Evolutionary conservation across 164 flowering plant species (phyloP), one percentile per base, ranked within the genome.

Genomic region (Annona cherimola): DNA sequence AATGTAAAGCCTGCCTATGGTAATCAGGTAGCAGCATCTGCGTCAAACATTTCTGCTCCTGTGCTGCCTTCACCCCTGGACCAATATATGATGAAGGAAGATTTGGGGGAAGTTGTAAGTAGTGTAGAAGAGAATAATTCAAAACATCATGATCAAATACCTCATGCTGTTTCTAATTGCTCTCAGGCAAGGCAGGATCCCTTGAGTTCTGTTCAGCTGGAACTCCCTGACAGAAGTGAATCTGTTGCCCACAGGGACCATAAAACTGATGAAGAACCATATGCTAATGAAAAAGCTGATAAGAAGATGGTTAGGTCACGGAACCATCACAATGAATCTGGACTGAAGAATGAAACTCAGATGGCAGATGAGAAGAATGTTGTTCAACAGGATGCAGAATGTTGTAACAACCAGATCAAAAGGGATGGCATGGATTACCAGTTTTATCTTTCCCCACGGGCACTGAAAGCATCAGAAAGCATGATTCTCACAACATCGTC

Each of bases 51-150:
- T 72, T 76, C 66, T 69, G 73, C 76, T 7, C 72, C 73, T 61
- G 77, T 75, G 70, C 80, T 79, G 63, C 80, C 83, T 67, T 69
- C 79, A 40, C 41, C 66, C 20, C 66, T 60, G 16, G 68, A 70
- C 67, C 72, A 84, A 67, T 76, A 61, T 71, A 75, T 71, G 43
- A 68, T 79, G 11, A 79, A 63, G 19, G 80, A 77, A 45, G 69
- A 71, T 40, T 45, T 66, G 3, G 8, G 54, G 45, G 73, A 74
- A 68, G 66, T 42, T 55, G 73, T 70, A 65, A 78, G 77, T 63
- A 63, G n/a, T 35, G 42, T 19, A 67, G 73, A 68, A 42, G 11
- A 61, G 14, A 42, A 66, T 19, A 72, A 78, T 69, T 72, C 74
- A 41, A 67, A 71, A 20, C 59, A 55, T 44, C 83, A 75, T 61